Evolutionary conservation across 495 filamentous ascomycete species (phyloP).

Genomic region (Evernia prunastri): DNA sequence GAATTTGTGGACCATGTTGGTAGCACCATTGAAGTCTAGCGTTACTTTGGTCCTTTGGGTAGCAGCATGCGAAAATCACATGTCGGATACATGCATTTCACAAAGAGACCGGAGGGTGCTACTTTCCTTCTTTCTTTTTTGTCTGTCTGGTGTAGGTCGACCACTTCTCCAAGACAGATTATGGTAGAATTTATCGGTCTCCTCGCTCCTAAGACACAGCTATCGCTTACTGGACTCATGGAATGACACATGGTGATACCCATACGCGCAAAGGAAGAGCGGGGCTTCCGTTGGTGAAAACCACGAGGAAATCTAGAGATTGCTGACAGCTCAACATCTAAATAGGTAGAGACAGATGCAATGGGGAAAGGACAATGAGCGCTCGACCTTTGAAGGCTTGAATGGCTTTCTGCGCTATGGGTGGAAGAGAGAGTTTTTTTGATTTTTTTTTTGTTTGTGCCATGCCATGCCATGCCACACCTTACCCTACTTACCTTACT

Average conservation of each 20-base stretch:
- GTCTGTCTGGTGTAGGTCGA: background rate
- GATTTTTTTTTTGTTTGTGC: too few species aligned
- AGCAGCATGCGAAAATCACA: background rate
- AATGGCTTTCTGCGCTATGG: background rate
- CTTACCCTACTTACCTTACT: too few species aligned
- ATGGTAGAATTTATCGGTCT: background rate
- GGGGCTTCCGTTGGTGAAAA: background rate
- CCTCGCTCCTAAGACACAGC: too few species aligned
- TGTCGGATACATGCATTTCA: background rate
- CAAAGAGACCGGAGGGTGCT: background rate
- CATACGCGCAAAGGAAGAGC: background rate
- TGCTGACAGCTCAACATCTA: background rate
- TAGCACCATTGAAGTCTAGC: background rate
- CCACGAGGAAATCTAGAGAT: background rate
- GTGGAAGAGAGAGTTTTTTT: background rate
- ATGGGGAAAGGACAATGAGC: background rate
- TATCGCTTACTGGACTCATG: background rate
- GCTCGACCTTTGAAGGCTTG: background rate
- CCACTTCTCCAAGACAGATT: background rate
- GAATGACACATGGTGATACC: background rate
- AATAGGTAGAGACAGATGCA: background rate
- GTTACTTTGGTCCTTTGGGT: background rate
- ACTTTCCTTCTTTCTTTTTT: background rate
- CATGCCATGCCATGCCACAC: too few species aligned
- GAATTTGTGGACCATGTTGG: background rate